Base-by-base conservation (phyloP, 257 asterid genomes). In the Nicotiana attenuata region DNA sequence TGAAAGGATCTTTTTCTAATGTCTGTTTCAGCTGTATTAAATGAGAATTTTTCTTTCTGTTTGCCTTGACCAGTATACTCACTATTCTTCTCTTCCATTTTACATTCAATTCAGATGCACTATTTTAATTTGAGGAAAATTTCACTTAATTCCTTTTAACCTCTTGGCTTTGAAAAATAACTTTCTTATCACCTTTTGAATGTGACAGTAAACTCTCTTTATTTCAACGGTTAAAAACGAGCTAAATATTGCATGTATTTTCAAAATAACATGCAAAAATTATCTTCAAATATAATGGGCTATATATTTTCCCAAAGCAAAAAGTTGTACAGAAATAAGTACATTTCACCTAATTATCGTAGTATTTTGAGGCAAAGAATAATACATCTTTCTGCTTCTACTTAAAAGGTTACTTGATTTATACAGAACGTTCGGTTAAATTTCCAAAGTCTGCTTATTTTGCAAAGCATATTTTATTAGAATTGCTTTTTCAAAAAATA, bases 11-110 rank as follows among this genome's bases (percentile, higher is more conserved):
- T 55, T 50, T 78, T 79, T 83, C 81, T 57, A 29, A 17, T 38
- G 73, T 84, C 67, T 84, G 84, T 65, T 65, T 80, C 80, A 13
- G 38, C 80, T 38, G 63, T 75, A 71, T 83, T 80, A n/a, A 60
- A 71, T 80, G 81, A 24, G 31, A n/a, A 24, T 24, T 14, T 35
- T 14, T 17, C 33, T 3, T 1, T 17, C 3, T 55, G 45, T 26
- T 45, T 15, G 3, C 35, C 81, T 38, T 57, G 35, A 81, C 84
- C 61, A 41, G 22, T 55, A 55, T 55, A 52, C 57, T 50, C 5
- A 11, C 10, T 5, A 80, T 17, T 16, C 2, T 31, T 41, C 19
- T 65, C 33, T 11, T 52, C 33, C n/a, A 13, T 47, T 56, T 53
- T 53, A 13, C 38, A 16, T 68, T 24, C 26, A 20, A 53, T n/a